Evolutionary conservation across 306 rosid genomes (phyloP).

Genomic region (Vigna reflexopilosa): DNA sequence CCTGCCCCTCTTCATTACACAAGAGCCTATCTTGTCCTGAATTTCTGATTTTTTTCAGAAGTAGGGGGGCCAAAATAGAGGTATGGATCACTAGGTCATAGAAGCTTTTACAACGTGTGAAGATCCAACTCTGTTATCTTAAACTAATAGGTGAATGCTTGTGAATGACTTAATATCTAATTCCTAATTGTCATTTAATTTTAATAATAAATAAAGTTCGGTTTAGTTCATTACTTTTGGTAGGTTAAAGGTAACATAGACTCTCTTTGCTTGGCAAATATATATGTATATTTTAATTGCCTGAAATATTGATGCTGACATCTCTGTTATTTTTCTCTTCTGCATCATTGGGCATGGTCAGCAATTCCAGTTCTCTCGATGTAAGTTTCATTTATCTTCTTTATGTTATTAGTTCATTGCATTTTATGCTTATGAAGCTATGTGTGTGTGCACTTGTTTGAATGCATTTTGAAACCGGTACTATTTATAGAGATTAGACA

Average conservation of each 20-base stretch:
- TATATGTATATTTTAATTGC: not conserved
- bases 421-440: conserved; percentile 35
- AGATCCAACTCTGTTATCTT: conserved; percentile 13
- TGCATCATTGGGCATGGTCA: conserved; percentile 62
- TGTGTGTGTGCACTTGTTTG: conserved; percentile 25
- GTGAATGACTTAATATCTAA: conserved; percentile 11
- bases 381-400: conserved; percentile 64
- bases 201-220: not conserved
- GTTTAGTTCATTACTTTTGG: conserved; percentile 7
- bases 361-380: conserved; percentile 98
- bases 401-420: conserved; percentile 28
- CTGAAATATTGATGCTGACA: conserved; percentile 60
- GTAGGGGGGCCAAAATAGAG: not conserved
- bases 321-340: conserved; percentile 40
- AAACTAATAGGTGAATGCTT: not conserved
- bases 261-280: conserved; percentile 25
- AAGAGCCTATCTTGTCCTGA: not conserved
- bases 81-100: conserved; percentile 14
- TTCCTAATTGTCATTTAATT: not conserved
- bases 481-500: conserved; percentile 1
- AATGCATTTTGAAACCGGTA: conserved; percentile 18
- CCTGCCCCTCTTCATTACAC: not conserved
- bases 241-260: conserved; percentile 11
- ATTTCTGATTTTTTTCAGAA: not conserved
- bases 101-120: not conserved